Evolutionary conservation across 2,329 filamentous ascomycete species (phyloP).

Genomic region (Aspergillus texensis): DNA sequence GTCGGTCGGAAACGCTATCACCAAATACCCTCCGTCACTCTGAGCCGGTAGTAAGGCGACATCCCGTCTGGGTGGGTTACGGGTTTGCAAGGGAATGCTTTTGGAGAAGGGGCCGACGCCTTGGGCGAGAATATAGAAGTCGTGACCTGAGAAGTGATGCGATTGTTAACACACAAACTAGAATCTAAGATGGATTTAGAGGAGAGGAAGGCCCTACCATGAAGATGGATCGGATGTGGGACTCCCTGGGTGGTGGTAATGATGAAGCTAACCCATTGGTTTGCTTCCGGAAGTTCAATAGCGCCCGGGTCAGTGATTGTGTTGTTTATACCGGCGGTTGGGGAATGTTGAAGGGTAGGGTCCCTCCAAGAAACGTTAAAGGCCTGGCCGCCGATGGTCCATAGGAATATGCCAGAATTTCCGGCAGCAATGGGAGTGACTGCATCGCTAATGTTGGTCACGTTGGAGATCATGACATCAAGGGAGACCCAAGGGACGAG

Average conservation of each 20-base stretch:
- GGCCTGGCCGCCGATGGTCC: not conserved
- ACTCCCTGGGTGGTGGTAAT: conserved; percentile 25
- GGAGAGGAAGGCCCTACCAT: conserved; percentile 43
- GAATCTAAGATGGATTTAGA: too few relatives aligned
- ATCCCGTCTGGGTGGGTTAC: conserved; percentile 9
- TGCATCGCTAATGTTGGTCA: not conserved
- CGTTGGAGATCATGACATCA: not conserved
- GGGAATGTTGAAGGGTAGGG: not conserved
- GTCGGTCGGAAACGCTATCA: conserved; percentile 10
- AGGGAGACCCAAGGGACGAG: not conserved
- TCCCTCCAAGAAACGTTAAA: not conserved
- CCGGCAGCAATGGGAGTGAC: not conserved
- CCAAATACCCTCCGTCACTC: not conserved
- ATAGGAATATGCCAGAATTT: not conserved
- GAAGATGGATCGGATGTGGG: conserved; percentile 67
- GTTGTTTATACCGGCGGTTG: not conserved
- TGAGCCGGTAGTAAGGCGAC: not conserved
- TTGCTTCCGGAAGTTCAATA: not conserved
- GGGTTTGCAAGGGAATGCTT: conserved; percentile 22
- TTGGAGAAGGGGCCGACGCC: conserved; percentile 34
- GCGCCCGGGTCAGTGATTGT: not conserved
- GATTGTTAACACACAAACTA: not conserved
- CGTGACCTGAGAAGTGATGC: conserved; percentile 49
- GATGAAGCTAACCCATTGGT: conserved; percentile 32
- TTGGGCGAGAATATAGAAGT: conserved; percentile 68